Evolutionary conservation across 257 asterid genomes (phyloP), one percentile per base, ranked within the genome.

Genomic region (Catharanthus roseus): DNA sequence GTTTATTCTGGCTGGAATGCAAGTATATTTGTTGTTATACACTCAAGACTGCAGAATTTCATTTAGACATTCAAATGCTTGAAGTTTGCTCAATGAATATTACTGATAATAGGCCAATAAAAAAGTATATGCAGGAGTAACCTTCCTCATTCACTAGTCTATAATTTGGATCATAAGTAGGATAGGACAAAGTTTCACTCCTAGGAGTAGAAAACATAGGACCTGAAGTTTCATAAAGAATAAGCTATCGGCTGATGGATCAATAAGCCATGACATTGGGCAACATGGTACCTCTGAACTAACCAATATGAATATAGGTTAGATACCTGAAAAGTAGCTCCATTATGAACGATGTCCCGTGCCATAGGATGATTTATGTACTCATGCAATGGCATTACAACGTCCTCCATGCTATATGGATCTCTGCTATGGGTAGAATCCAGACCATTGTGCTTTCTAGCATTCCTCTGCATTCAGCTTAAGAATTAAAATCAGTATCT

Each of bases 241-340:
- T 49, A 34, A 12, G 16, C n/a, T 34, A 15, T 5, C 62, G 15
- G 24, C 23, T 58, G 33, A 67, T 2, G 63, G 36, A 55, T 3
- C 21, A 66, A 26, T 5, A 1, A 62, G 23, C 29, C 3, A n/a
- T 21, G 15, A 21, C 23, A 42, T 56, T 67, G 19, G 24, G 41
- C 61, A 16, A 51, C 23, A 28, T 50, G 29, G 49, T 18, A 45
- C 31, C 21, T 6, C 33, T 51, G 10, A 66, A 67, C 44, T 42
- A 50, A 63, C 29, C 50, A 61, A 34, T 12, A 62, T 0, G 29
- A 19, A 23, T 0, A 34, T 5, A 19, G 67, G 41, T 34, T 62
- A 34, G 18, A 69, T 81, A 87, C 99, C 99, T 95, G 99, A 77
- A 88, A 95, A 72, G 97, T 91, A 73, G 99, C 99, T 66, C 99